phyloP scores from a whole-genome alignment of 352 stramenopile genomes.

The Phytophthora quininea region DNA sequence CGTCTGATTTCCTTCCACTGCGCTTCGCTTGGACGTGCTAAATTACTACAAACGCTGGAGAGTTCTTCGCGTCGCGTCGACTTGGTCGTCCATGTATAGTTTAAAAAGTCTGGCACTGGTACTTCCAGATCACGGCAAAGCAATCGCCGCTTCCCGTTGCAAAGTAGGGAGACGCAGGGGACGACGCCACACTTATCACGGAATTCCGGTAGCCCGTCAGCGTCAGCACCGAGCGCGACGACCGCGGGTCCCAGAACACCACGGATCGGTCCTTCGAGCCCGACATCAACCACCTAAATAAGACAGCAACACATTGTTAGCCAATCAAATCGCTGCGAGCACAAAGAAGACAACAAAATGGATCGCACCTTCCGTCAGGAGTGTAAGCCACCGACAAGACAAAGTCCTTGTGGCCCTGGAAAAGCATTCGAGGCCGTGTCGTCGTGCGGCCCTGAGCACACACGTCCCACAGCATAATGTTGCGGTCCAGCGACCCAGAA shows the following conservation, averaged over 20 bases:
- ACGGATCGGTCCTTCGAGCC: constrained; percentile 88
- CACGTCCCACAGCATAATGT: constrained; percentile 90
- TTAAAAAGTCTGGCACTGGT: constrained; percentile 90
- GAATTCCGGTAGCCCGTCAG: constrained; percentile 87
- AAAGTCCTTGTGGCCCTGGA: constrained; percentile 90
- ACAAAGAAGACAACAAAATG: background rate
- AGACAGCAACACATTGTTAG: constrained; percentile 12
- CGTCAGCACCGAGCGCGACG: constrained; percentile 81
- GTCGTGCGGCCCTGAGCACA: constrained; percentile 79
- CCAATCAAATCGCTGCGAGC: background rate
- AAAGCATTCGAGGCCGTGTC: constrained; percentile 84
- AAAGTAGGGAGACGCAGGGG: constrained; percentile 85
- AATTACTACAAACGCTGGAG: constrained; percentile 11
- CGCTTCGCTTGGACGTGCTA: constrained; percentile 25
- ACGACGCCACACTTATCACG: constrained; percentile 88
- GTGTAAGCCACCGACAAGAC: constrained; percentile 87
- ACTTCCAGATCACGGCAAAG: constrained; percentile 89
- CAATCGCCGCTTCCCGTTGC: constrained; percentile 85
- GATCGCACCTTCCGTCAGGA: constrained; percentile 80
- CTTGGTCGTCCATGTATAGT: constrained; percentile 49
- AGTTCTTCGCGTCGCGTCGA: constrained; percentile 30
- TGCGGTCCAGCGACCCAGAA: constrained; percentile 82
- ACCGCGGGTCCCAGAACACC: constrained; percentile 88
- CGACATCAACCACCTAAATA: constrained; percentile 82
- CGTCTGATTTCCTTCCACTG: constrained; percentile 22